Percentiles rank a stretch among this genome's conserved stretches.
Conservation (phyloP, 768 basidiomycete genomes). For the Postia placenta region DNA sequence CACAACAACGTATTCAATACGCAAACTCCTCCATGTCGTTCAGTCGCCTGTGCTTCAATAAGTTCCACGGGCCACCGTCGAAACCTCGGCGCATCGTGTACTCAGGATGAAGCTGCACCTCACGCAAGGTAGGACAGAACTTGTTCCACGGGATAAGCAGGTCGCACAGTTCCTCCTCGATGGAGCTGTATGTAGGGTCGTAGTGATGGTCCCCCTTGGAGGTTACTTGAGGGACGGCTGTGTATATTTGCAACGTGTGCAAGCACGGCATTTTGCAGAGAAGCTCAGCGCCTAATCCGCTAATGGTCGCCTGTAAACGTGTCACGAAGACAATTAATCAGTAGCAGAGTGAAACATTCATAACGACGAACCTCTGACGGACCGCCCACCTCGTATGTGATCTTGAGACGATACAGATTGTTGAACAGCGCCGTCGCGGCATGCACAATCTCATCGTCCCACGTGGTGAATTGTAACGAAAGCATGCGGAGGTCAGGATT, state of each 20-base stretch:
- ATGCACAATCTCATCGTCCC: slow-evolving; percentile 42
- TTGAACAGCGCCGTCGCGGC: slow-evolving; percentile 34
- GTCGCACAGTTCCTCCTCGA: slow-evolving; percentile 28
- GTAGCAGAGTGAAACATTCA: too few species aligned
- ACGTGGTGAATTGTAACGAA: slow-evolving; percentile 26
- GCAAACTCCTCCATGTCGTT: not conserved
- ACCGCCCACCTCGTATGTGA: slow-evolving; percentile 31
- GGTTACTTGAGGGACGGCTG: too few species aligned
- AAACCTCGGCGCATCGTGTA: slow-evolving; percentile 34
- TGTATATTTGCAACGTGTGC: slow-evolving; percentile 34
- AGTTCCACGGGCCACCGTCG: slow-evolving; percentile 29
- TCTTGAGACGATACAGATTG: slow-evolving; percentile 30
- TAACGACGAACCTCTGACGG: slow-evolving; percentile 33
- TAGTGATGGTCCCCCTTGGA: too few species aligned
- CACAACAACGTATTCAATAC: too few species aligned
- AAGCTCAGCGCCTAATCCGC: slow-evolving; percentile 39
- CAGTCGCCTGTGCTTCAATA: not conserved
- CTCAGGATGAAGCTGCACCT: slow-evolving; percentile 35
- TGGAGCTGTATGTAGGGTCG: slow-evolving; percentile 13
- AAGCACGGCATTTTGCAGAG: slow-evolving; percentile 30
- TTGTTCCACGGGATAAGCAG: slow-evolving; percentile 39
- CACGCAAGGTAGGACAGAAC: slow-evolving; percentile 31
- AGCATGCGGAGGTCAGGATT: slow-evolving; percentile 30
- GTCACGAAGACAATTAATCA: not conserved
- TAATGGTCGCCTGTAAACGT: slow-evolving; percentile 28